Evolutionary conservation across 1,284 basidiomycete species (phyloP).

Genomic region (Heterobasidion annosum): DNA sequence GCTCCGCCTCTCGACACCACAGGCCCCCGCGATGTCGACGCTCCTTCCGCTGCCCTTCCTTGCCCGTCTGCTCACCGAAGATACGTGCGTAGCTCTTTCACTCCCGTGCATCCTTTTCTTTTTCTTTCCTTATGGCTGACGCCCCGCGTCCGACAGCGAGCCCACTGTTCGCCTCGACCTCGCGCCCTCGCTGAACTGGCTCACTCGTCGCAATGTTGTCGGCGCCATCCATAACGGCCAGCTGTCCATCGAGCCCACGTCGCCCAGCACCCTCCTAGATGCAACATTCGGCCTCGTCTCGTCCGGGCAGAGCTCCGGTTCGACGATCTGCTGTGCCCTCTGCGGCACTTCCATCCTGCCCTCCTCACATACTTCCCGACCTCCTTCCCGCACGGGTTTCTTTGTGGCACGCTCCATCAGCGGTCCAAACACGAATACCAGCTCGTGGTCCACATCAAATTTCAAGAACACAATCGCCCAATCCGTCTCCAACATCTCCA

Average conservation of each 20-base stretch:
- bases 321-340: constrained; percentile 53
- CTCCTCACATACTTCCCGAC: constrained; percentile 18
- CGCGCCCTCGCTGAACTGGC: constrained; percentile 92
- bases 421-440: constrained; percentile 14
- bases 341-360: constrained; percentile 59
- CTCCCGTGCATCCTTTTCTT: constrained; percentile 7
- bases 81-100: constrained; percentile 57
- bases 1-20: constrained; percentile 49
- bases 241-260: constrained; percentile 83
- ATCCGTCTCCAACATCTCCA: constrained; percentile 14
- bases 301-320: constrained; percentile 24
- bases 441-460: constrained; percentile 44
- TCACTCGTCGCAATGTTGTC: constrained; percentile 81
- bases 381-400: constrained; percentile 14
- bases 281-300: constrained; percentile 28
- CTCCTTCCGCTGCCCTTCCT: constrained; percentile 80
- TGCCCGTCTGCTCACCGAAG: constrained; percentile 75
- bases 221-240: constrained; percentile 84
- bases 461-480: constrained; percentile 43
- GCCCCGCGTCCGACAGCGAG: constrained; percentile 44
- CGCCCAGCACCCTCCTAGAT: constrained; percentile 40
- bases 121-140: neutral
- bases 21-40: constrained; percentile 58
- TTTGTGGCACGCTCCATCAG: constrained; percentile 14
- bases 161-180: constrained; percentile 88